A percentile compares a stretch with the other conserved stretches of the same genome.
Conservation (phyloP, 2,329 filamentous ascomycete genomes). For the Xylariaceae sp. region DNA sequence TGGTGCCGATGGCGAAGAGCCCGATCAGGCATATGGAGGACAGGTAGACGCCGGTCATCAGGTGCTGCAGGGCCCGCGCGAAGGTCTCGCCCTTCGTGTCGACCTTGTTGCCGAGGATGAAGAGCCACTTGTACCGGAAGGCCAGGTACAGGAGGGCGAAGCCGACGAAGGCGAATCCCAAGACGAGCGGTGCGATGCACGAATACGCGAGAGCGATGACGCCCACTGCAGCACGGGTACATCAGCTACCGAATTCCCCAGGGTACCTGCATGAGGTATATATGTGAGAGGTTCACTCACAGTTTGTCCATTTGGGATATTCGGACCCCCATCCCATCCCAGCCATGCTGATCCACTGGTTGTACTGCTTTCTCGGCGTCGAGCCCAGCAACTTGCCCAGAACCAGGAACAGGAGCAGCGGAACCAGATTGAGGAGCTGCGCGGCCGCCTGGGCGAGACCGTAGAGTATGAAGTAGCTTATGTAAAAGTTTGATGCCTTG, state of each 20-base stretch:
- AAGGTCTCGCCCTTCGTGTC: conserved; percentile 1
- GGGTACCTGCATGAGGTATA: no score
- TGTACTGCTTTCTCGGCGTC: conserved; percentile 1
- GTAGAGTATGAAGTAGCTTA: conserved; percentile 1
- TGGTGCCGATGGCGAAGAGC: conserved; percentile 2
- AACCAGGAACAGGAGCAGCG: conserved; percentile 1
- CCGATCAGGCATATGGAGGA: conserved; percentile 1
- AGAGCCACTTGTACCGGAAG: conserved; percentile 1
- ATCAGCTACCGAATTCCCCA: no score
- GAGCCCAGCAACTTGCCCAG: conserved; percentile 1
- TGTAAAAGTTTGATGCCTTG: conserved; percentile 1
- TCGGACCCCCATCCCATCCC: conserved; percentile 1
- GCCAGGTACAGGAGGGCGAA: background rate
- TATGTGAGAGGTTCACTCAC: no score
- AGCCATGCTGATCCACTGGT: conserved; percentile 1
- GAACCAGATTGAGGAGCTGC: background rate
- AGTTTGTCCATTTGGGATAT: conserved; percentile 2
- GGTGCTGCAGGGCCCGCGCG: background rate
- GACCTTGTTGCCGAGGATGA: conserved; percentile 1
- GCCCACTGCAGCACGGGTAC: no score
- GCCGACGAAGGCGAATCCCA: conserved; percentile 1
- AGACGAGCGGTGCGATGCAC: conserved; percentile 1
- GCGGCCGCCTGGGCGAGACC: conserved; percentile 1
- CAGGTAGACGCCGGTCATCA: conserved; percentile 1
- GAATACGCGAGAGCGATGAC: conserved; percentile 1